Evolutionary conservation across 495 filamentous ascomycete genomes (phyloP), one percentile per base, ranked within the genome.

Genomic region (Pyronema domesticum): DNA sequence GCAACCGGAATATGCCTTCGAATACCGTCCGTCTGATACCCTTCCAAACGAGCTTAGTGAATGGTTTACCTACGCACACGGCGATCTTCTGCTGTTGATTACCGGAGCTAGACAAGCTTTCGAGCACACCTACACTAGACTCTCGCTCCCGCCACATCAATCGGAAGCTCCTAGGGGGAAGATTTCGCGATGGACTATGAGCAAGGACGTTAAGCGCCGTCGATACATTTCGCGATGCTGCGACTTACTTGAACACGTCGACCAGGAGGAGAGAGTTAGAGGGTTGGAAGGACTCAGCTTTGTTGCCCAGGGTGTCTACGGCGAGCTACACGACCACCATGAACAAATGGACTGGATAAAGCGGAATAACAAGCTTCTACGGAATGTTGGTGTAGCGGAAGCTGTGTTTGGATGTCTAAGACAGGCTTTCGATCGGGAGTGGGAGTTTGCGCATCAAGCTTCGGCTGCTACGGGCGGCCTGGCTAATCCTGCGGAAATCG

Each of bases 11-110:
- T 98, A 98, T 71, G 86, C 89, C 48, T 98, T 91, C 67, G 77
- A 79, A 61, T 96, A 96, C 70, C 72, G 77, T n/a, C 86, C 95
- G 69, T 74, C 81, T 3, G 79, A 86, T 40, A 73, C 79, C 1
- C 81, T 93, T 56, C 75, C 80, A 7, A 87, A 91, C 54, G 91
- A 98, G 70, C 71, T 96, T 17, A 85, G 95, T 60, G 91, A 96
- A 68, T 96, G 89, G 89, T 98, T 98, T 67, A 75, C 80, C 46
- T 96, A 98, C 69, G 95, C 86, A 84, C 95, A 95, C 67, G 74
- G 79, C 43, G 95, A 98, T 67, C 74, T 76, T 54, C 71, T 70
- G 43, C 71, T 71, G 61, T 76, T 83, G 45, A 68, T 91, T 47
- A 73, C 80, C 42, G 73, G 77, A 37, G 80, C 82, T 36, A 85